A percentile compares a stretch with the other conserved stretches of the same genome.
phyloP scores from a whole-genome alignment of 2,329 filamentous ascomycete genomes.

The Exophiala dermatitidis region DNA sequence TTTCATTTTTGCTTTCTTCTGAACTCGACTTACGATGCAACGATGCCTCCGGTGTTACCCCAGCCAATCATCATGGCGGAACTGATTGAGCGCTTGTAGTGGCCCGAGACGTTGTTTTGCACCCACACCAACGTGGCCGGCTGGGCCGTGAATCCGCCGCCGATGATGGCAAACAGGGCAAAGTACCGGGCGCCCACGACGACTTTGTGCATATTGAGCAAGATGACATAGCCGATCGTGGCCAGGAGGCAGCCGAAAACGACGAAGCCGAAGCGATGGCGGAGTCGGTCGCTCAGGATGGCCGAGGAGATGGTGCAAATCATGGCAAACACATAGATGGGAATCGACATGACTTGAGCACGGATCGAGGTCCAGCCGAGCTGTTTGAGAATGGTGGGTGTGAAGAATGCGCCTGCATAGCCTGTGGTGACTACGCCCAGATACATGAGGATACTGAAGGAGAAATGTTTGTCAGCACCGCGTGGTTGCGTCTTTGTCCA shows the following conservation, averaged over 20 bases:
- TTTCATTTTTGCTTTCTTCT: not conserved
- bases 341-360: slow-evolving; percentile 34
- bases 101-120: slow-evolving; percentile 30
- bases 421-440: slow-evolving; percentile 33
- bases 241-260: slow-evolving; percentile 32
- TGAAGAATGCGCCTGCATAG: slow-evolving; percentile 32
- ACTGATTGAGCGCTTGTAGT: slow-evolving; percentile 30
- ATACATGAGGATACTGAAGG: slow-evolving; percentile 27
- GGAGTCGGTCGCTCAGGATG: slow-evolving; percentile 29
- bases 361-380: slow-evolving; percentile 31
- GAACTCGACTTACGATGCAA: slow-evolving; percentile 27
- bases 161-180: slow-evolving; percentile 27
- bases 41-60: slow-evolving; percentile 32
- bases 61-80: slow-evolving; percentile 30
- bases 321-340: slow-evolving; percentile 32
- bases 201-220: slow-evolving; percentile 29
- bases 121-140: slow-evolving; percentile 29
- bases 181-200: slow-evolving; percentile 29
- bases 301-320: slow-evolving; percentile 29
- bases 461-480: slow-evolving; percentile 15
- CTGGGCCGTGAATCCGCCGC: slow-evolving; percentile 32
- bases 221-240: slow-evolving; percentile 33
- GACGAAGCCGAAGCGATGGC: slow-evolving; percentile 34
- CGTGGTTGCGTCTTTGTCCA: slow-evolving; percentile 24
- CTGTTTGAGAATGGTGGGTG: slow-evolving; percentile 33